Evolutionary conservation across 2,329 filamentous ascomycete species (phyloP), one percentile per base, ranked within the genome.

Genomic region (Thermothelomyces thermophilus): DNA sequence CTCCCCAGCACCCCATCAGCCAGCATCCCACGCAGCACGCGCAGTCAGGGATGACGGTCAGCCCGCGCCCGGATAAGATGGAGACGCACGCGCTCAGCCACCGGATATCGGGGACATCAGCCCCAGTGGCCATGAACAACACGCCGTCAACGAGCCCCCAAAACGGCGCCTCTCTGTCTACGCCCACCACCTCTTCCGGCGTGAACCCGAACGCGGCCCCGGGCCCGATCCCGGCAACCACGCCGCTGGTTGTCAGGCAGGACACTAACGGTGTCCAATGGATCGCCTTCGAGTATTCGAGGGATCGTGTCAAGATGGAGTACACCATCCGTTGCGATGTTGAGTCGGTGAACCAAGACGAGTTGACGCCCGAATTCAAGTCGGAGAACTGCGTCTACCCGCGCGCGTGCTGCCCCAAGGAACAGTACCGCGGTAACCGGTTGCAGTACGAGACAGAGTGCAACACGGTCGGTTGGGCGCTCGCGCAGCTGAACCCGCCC

Each of bases 391-490:
- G 93, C 66, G 93, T 98, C 13, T 98, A 97, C 65, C 93, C 93
- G 3, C 82, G 93, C 53, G 93, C 93, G 3, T 96, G 90, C 74
- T 95, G 90, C 68, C 81, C 83, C 58, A 97, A 97, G 70, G 91
- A 97, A 52, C 86, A 95, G 66, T 98, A 98, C 74, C 86, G 90
- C 53, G 93, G 93, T 54, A 98, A 98, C 67, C 85, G 93, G 14
- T 73, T 96, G 59, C 87, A 93, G 60, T 98, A 98, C 68, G 93
- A 98, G 73, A 96, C 89, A 14, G 93, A 98, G 71, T 98, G 93
- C 77, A 98, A 98, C 71, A 89, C 90, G 0, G 93, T 98, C n/a
- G 93, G 93, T n/a, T 98, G 93, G 93, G 91, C 91, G 11, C 72
- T 98, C 58, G 93, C 93, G 2, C 86, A 97, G 64, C 73, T 98